These are phyloP conservation scores for Talaromyces sp. DNA, from an alignment of 2,329 filamentous ascomycete genomes.

Conservation along the genomic window DNA sequence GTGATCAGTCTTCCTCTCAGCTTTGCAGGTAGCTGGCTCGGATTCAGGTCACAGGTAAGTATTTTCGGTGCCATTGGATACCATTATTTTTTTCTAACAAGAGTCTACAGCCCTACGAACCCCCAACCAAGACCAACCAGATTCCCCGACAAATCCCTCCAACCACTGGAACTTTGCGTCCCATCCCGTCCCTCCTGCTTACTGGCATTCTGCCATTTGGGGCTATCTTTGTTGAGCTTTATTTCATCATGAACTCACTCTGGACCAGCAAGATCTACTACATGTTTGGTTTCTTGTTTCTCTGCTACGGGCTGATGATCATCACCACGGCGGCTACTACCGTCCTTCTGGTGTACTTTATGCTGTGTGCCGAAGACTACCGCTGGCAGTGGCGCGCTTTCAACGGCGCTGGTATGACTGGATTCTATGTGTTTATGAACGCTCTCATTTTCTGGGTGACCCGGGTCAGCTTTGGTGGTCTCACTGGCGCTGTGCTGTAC, in stretches of 20 bases:
- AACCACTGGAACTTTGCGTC: constrained; percentile 73
- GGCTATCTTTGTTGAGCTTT: constrained; percentile 95
- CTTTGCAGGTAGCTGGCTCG: constrained; percentile 84
- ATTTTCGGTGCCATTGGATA: not conserved
- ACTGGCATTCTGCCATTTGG: constrained; percentile 91
- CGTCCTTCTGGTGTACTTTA: constrained; percentile 89
- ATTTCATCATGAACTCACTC: constrained; percentile 98
- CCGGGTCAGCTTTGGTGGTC: constrained; percentile 75
- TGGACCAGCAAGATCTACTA: constrained; percentile 99
- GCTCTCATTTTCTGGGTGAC: constrained; percentile 87
- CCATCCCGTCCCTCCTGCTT: constrained; percentile 82
- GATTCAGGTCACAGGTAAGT: constrained; percentile 65
- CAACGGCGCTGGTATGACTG: constrained; percentile 82
- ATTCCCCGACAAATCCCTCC: constrained; percentile 95
- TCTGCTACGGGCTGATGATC: constrained; percentile 96
- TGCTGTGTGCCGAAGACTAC: constrained; percentile 95
- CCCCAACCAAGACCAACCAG: constrained; percentile 92
- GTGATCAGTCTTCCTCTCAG: constrained; percentile 90
- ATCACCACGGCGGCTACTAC: constrained; percentile 90
- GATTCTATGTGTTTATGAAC: constrained; percentile 86
- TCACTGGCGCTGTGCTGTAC: constrained; percentile 86
- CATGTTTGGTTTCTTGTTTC: constrained; percentile 99
- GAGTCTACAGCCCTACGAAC: constrained; percentile 52
- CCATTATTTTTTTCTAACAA: not conserved
- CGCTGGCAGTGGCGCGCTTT: constrained; percentile 99